Conservation (phyloP, 768 basidiomycete species). For the Phanerodontia chrysosporium region DNA sequence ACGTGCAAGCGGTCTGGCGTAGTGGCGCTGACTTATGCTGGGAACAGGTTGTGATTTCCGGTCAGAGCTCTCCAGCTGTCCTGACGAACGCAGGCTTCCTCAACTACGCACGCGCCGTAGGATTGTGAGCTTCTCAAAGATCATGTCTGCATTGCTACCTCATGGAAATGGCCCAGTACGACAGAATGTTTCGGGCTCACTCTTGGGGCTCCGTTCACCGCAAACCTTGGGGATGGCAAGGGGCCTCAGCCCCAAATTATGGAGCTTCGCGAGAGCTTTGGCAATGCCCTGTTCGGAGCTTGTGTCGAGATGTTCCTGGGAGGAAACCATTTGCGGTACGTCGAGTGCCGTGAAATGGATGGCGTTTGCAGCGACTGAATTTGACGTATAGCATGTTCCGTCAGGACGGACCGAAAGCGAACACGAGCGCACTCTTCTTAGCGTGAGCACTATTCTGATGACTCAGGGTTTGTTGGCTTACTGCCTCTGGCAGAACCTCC, state of each 20-base stretch:
- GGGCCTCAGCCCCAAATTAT: conserved; percentile 37
- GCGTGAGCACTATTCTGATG: conserved; percentile 36
- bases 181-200: conserved; percentile 33
- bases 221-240: conserved; percentile 45
- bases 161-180: too few species aligned
- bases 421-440: conserved; percentile 51
- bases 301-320: conserved; percentile 42
- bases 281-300: conserved; percentile 29
- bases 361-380: too few species aligned
- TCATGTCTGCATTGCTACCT: too few species aligned
- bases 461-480: not conserved
- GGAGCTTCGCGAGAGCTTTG: conserved; percentile 41
- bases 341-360: not conserved
- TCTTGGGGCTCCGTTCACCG: conserved; percentile 29
- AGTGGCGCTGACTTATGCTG: not conserved
- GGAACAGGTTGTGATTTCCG: conserved; percentile 57
- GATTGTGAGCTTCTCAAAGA: too few species aligned
- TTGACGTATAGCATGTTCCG: conserved; percentile 20
- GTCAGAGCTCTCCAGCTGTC: conserved; percentile 49
- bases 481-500: conserved; percentile 36
- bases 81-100: conserved; percentile 51
- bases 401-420: conserved; percentile 52
- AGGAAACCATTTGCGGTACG: conserved; percentile 34
- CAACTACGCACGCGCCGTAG: conserved; percentile 57
- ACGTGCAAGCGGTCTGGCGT: not conserved